Base-by-base conservation (phyloP, 1,284 basidiomycete species). In the Stygiomarasmius scandens region DNA sequence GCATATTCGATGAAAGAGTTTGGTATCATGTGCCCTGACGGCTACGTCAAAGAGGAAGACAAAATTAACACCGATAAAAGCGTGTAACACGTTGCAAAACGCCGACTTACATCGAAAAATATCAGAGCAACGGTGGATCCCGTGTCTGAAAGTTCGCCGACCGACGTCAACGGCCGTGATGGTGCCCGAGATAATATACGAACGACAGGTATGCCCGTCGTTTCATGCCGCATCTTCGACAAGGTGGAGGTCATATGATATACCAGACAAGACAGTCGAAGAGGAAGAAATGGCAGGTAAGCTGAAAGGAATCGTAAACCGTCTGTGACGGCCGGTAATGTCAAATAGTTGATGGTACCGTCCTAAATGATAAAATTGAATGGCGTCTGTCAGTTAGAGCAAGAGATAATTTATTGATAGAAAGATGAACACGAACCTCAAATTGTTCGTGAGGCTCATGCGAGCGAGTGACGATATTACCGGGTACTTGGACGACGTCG, bases 321-420 rank as follows among this genome's bases (percentile, higher is more conserved):
- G 58, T 88, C 83, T 25, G 88, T 89, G 58, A 93, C 80, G 6
- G 90, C 87, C 23, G 87, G 84, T 38, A 93, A 74, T 46, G 81
- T 85, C 43, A 91, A 74, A 65, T 89, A 93, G 69, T 93, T 92
- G 65, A 92, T 83, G 19, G 92, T 93, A 20, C 92, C 91, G 62
- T 92, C 90, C 88, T 93, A 65, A 53, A 29, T 25, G 36, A 25
- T 48, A 54, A 54, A 52, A 49, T 66, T 54, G 59, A 61, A 55
- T 32, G 58, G 19, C n/a, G 11, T 9, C 45, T 38, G 14, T 19
- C 32, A 48, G 34, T 6, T 16, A 41, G 16, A 27, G 11, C n/a
- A 45, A 49, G 34, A 12, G 24, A 25, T 16, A 38, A 29, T 29
- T 48, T 49, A 19, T 27, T 29, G 23, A 8, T 44, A 32, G 27